Evolutionary conservation across 495 filamentous ascomycete genomes (phyloP), one percentile per base, ranked within the genome.

Genomic region (Trichoderma erinaceum): DNA sequence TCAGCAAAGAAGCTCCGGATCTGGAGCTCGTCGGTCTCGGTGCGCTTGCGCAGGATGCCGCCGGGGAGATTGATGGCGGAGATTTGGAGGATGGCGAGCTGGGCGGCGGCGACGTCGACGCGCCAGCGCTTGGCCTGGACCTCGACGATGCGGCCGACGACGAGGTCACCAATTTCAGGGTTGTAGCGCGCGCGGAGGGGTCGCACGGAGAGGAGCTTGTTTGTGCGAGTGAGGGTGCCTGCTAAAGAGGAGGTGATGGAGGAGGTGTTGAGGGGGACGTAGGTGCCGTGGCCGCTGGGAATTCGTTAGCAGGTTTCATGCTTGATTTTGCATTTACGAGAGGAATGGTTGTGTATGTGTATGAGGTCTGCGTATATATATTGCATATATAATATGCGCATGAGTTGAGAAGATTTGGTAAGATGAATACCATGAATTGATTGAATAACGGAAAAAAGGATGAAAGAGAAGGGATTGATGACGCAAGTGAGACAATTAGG

Each of bases 81-180:
- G 7, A 99, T 84, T 7, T 92, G 92, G 0, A 99, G 85, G 25
- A 87, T 81, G 0, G 94, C 93, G 1, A 96, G 88, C 44, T 93
- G 84, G 0, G 92, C 88, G 23, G 90, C 89, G 65, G 90, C 89
- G 61, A 99, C 89, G 74, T 99, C 96, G 70, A 98, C 94, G 69
- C 89, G 90, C 95, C 95, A 99, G 35, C 93, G 88, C 75, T 88
- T 87, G 8, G 88, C 85, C 73, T 97, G 92, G 18, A 98, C 95
- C 74, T 93, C 90, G 69, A 94, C 87, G 71, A 99, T 97, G 68
- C 95, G 88, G 48, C 95, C 96, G 6, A 99, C 88, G 4, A 99
- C 91, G 3, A 98, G 83, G 78, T 99, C 95, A 68, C 95, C 95
- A 69, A 99, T 96, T 76, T 97, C 92, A 35, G 95, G 95, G 0